phyloP scores from a whole-genome alignment of 208 protist genomes.

The Acanthamoeba castellanii region DNA sequence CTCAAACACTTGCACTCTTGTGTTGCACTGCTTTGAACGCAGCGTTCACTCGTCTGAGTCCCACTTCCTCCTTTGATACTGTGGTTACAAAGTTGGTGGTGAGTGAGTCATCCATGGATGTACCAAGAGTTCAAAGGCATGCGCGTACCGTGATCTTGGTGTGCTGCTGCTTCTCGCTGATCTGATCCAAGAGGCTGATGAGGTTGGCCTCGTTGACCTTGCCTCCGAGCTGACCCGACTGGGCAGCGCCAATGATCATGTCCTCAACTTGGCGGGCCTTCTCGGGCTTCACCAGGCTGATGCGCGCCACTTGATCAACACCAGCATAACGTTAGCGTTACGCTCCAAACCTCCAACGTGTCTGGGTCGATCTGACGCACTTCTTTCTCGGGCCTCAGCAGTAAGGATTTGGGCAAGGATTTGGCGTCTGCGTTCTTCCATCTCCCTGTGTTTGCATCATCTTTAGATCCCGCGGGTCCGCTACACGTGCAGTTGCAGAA shows the following conservation, averaged over 20 bases:
- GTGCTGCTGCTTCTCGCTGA: conserved; percentile 75
- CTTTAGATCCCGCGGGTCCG: neutral
- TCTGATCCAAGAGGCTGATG: conserved; percentile 80
- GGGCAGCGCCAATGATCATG: conserved; percentile 78
- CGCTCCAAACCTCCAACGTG: neutral
- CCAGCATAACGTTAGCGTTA: neutral
- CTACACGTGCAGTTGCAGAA: no score
- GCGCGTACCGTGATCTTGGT: conserved; percentile 79
- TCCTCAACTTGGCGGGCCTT: conserved; percentile 82
- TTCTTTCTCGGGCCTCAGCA: conserved; percentile 79
- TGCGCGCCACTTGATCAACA: conserved; percentile 77
- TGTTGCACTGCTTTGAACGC: no score
- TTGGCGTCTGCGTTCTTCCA: conserved; percentile 76
- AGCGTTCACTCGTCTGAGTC: conserved; percentile 34
- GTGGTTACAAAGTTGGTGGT: neutral
- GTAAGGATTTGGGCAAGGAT: conserved; percentile 80
- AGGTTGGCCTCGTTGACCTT: conserved; percentile 79
- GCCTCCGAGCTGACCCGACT: conserved; percentile 75
- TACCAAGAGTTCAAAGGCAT: no score
- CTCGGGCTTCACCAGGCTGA: conserved; percentile 82
- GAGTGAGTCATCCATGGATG: neutral
- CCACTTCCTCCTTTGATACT: conserved; percentile 54
- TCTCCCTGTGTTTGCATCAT: conserved; percentile 50
- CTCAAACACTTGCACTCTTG: no score
- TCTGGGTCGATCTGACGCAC: conserved; percentile 51